Evolutionary conservation across 2,329 filamentous ascomycete genomes (phyloP).

Genomic region (Knufia fluminis): DNA sequence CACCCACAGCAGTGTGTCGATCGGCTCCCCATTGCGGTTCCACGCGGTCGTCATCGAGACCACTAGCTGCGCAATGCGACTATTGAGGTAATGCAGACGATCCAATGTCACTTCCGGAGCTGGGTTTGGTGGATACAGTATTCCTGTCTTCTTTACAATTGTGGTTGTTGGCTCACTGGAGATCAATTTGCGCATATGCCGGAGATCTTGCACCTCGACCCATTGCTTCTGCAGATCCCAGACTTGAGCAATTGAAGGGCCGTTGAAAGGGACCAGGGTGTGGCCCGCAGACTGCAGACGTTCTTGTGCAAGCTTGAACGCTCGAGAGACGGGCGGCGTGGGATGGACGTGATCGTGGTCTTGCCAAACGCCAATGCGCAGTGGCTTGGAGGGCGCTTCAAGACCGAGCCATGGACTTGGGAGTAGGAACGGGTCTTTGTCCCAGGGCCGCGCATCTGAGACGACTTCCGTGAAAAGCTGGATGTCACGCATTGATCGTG

Average conservation of each 20-base stretch:
- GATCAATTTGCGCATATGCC: not conserved
- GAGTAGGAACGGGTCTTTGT: not conserved
- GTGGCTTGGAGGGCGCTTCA: not conserved
- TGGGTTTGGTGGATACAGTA: not conserved
- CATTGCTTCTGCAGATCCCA: slow-evolving; percentile 1
- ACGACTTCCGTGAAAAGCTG: not conserved
- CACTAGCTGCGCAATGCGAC: not conserved
- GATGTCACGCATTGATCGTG: not conserved
- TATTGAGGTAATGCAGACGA: not conserved
- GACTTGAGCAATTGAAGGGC: not conserved
- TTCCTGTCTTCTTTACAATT: not conserved
- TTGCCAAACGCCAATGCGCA: not conserved
- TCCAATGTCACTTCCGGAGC: not conserved
- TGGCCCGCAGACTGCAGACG: not conserved
- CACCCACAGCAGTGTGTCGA: not conserved
- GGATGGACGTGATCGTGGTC: not conserved
- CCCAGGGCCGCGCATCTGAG: not conserved
- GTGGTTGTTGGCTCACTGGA: not conserved
- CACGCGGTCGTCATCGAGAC: not conserved
- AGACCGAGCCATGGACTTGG: not conserved
- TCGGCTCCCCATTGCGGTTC: not conserved
- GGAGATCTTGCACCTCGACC: not conserved
- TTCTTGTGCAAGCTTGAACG: not conserved
- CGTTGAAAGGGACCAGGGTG: not conserved
- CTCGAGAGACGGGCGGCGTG: not conserved